Conservation (phyloP, 768 basidiomycete species). For the Cystofilobasidium capitatum region DNA sequence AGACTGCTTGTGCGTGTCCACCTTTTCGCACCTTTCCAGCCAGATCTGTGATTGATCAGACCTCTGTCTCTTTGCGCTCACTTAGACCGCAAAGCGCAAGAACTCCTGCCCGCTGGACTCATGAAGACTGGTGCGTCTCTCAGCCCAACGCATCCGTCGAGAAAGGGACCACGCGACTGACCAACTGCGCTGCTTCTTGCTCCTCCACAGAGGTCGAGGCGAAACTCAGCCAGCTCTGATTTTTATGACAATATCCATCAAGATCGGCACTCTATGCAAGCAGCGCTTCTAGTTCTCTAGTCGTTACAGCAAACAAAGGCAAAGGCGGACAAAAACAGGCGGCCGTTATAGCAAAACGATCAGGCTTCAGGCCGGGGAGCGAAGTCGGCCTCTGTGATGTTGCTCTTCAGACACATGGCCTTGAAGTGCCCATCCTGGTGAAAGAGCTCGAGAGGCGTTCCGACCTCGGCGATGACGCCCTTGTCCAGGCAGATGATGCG, state of each 20-base stretch:
- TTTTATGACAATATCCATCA: not conserved
- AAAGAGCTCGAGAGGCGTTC: slow-evolving; percentile 63
- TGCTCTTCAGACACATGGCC: slow-evolving; percentile 76
- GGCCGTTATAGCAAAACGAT: not conserved
- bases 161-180: not conserved
- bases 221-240: not conserved
- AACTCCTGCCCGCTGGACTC: slow-evolving; percentile 10
- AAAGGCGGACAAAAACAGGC: not conserved
- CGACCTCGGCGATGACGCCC: slow-evolving; percentile 51
- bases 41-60: not conserved
- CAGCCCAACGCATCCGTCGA: not conserved
- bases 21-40: not conserved
- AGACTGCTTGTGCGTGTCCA: slow-evolving; percentile 13
- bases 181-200: not conserved
- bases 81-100: not conserved
- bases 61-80: not conserved
- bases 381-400: slow-evolving; percentile 64
- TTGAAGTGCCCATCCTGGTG: slow-evolving; percentile 58
- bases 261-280: too few species aligned
- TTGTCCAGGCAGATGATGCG: slow-evolving; percentile 10
- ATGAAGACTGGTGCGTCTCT: slow-evolving; percentile 17
- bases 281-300: not conserved
- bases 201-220: not conserved
- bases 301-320: not conserved
- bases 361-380: slow-evolving; percentile 12